Percentiles rank a stretch among this genome's conserved stretches.
Conservation (phyloP, 2,329 filamentous ascomycete species). For the Pseudocercospora fijiensis region DNA sequence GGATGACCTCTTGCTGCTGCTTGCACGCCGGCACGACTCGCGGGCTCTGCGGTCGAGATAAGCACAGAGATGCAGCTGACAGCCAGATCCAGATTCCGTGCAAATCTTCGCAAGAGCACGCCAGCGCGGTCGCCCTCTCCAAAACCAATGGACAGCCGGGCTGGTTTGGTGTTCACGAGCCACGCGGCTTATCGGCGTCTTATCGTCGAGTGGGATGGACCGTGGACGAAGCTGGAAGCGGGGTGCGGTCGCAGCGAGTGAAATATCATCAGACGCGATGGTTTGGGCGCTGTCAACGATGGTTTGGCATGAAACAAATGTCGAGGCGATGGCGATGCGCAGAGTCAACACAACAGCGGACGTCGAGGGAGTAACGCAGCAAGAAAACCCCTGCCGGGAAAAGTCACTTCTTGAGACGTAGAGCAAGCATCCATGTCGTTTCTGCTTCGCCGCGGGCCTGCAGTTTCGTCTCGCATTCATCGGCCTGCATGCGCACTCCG, state of each 20-base stretch:
- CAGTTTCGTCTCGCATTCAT: background rate
- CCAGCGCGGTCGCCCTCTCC: background rate
- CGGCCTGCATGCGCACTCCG: background rate
- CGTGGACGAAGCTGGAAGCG: background rate
- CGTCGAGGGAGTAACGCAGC: constrained; percentile 1
- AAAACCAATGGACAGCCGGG: background rate
- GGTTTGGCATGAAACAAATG: background rate
- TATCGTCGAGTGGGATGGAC: background rate
- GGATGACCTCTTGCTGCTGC: constrained; percentile 1
- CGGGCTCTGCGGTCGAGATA: background rate
- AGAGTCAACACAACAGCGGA: background rate
- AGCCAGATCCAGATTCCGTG: background rate
- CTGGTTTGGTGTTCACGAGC: background rate
- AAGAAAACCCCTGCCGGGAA: background rate
- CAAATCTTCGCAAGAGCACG: background rate
- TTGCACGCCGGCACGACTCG: background rate
- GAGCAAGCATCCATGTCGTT: background rate
- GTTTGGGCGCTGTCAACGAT: background rate
- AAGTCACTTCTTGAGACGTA: background rate
- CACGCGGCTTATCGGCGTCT: constrained; percentile 7
- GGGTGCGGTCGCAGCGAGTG: background rate
- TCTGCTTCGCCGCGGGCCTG: background rate
- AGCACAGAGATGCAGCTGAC: background rate
- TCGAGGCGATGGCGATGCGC: background rate
- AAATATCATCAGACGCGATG: too few species aligned